These are phyloP conservation scores for Echites panduratus DNA, from an alignment of 257 asterid genomes.

Conservation along the genomic window DNA sequence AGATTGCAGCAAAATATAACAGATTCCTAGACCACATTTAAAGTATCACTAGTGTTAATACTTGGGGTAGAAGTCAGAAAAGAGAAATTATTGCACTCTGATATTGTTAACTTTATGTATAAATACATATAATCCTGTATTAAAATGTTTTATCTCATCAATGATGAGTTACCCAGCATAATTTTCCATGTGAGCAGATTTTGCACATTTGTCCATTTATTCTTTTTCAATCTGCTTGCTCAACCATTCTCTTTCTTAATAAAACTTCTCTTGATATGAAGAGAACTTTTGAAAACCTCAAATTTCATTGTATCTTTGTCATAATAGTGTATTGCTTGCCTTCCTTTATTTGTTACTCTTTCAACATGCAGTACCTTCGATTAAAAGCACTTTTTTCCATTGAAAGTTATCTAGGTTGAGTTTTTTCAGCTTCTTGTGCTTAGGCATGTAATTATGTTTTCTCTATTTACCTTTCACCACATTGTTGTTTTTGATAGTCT, in stretches of 20 bases:
- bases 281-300: not conserved
- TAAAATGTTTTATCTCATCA: not conserved
- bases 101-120: not conserved
- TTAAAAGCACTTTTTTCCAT: not conserved
- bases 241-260: not conserved
- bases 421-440: not conserved
- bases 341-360: not conserved
- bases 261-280: not conserved
- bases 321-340: not conserved
- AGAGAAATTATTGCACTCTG: not conserved
- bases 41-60: not conserved
- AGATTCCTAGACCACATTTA: no score
- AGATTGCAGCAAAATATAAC: not conserved
- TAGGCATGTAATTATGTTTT: not conserved
- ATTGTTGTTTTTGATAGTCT: not conserved
- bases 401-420: not conserved
- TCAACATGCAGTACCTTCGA: not conserved
- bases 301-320: not conserved
- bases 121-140: no score
- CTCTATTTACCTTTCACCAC: not conserved
- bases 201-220: not conserved
- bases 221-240: not conserved
- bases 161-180: not conserved
- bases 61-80: not conserved
- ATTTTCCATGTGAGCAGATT: not conserved